Evolutionary conservation across 1,284 basidiomycete genomes (phyloP).

Genomic region (Apiotrichum gracile): DNA sequence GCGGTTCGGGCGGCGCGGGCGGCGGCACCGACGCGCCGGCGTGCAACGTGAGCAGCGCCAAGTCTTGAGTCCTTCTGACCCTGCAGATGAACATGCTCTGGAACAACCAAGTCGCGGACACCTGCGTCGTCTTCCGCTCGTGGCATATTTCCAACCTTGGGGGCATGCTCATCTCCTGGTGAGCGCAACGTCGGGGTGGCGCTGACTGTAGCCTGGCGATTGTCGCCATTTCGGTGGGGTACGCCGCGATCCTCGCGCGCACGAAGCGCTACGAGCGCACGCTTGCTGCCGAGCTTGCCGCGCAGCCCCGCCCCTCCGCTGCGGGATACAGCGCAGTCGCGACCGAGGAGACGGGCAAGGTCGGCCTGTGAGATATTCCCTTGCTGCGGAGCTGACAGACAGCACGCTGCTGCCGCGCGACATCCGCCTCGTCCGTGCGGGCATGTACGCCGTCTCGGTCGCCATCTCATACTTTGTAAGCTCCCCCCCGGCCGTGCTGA

Average conservation of each 20-base stretch:
- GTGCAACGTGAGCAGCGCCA: conserved; percentile 8
- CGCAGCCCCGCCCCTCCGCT: conserved; percentile 13
- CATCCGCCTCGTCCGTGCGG: conserved; percentile 28
- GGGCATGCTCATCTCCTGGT: conserved; percentile 45
- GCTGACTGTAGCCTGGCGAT: conserved; percentile 27
- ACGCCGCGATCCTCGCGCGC: conserved; percentile 36
- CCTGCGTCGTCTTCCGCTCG: conserved; percentile 41
- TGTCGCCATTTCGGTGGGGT: conserved; percentile 35
- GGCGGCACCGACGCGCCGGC: conserved; percentile 6
- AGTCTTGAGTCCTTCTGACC: not conserved
- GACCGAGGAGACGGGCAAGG: conserved; percentile 20
- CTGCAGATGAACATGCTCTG: conserved; percentile 48
- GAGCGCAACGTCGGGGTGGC: not conserved
- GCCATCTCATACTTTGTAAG: conserved; percentile 45
- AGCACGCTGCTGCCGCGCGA: conserved; percentile 23
- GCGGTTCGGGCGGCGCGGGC: conserved; percentile 1
- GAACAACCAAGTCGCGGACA: conserved; percentile 42
- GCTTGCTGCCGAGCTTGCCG: conserved; percentile 27
- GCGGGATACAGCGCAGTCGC: conserved; percentile 24
- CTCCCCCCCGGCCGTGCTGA: not conserved
- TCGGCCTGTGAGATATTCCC: conserved; percentile 37
- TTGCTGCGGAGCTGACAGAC: no score
- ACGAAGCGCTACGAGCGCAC: conserved; percentile 31
- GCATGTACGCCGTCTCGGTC: conserved; percentile 37
- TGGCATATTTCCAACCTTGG: conserved; percentile 41